These are phyloP conservation scores for Mangifera indica DNA, from an alignment of 345 rosid genomes.

Conservation along the genomic window DNA sequence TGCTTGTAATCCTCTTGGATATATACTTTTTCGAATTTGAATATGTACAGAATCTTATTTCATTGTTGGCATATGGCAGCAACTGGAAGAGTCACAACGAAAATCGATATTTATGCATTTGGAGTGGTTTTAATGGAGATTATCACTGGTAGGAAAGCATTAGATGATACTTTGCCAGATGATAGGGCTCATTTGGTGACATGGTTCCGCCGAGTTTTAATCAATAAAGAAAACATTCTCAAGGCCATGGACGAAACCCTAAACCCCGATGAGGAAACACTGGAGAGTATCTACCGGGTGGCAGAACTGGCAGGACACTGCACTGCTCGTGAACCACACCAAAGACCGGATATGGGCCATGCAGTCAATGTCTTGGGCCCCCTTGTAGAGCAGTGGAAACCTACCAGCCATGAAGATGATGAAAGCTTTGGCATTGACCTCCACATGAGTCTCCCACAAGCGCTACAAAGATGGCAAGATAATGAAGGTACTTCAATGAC, in stretches of 20 bases:
- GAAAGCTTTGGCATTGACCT: constrained; percentile 58
- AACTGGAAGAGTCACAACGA: constrained; percentile 89
- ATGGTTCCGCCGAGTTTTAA: constrained; percentile 70
- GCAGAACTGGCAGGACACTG: constrained; percentile 91
- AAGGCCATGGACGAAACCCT: constrained; percentile 59
- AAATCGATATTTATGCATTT: constrained; percentile 82
- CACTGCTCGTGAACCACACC: constrained; percentile 79
- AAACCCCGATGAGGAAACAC: constrained; percentile 59
- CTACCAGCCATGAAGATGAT: constrained; percentile 63
- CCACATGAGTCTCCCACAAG: constrained; percentile 82
- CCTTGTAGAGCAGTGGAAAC: constrained; percentile 87
- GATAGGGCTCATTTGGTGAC: constrained; percentile 72
- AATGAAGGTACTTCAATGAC: constrained; percentile 71
- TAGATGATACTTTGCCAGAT: constrained; percentile 68
- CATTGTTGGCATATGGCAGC: constrained; percentile 39
- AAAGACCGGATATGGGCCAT: constrained; percentile 91
- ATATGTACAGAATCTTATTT: background rate
- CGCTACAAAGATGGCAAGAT: constrained; percentile 79
- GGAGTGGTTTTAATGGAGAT: constrained; percentile 92
- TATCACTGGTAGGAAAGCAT: constrained; percentile 80
- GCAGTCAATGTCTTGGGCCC: constrained; percentile 76
- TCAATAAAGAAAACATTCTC: constrained; percentile 65
- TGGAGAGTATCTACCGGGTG: constrained; percentile 57
- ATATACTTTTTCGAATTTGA: constrained; percentile 2
- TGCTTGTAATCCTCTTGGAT: background rate